These are phyloP conservation scores for Penicillium sp. DNA, from an alignment of 2,329 filamentous ascomycete species.

Conservation along the genomic window DNA sequence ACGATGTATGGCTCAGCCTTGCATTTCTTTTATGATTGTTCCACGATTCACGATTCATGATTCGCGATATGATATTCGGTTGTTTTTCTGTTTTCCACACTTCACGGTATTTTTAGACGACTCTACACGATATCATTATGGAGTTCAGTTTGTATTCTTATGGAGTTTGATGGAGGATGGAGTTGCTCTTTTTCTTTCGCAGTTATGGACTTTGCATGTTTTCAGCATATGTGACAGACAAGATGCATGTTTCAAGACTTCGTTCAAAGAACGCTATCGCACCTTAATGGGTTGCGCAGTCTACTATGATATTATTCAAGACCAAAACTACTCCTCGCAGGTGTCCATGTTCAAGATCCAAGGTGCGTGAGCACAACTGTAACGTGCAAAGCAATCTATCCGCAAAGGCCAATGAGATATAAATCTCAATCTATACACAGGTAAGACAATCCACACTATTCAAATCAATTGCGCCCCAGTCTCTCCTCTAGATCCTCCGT, in stretches of 20 bases:
- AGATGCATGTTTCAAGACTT: slow-evolving; percentile 23
- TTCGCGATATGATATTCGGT: slow-evolving; percentile 9
- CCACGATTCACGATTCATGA: slow-evolving; percentile 8
- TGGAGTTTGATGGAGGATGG: slow-evolving; percentile 2
- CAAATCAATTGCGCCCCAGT: slow-evolving; percentile 63
- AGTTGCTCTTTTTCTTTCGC: background rate
- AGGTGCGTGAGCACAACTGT: slow-evolving; percentile 1
- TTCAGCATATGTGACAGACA: slow-evolving; percentile 26
- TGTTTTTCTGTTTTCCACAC: slow-evolving; percentile 18
- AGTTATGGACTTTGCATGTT: slow-evolving; percentile 11
- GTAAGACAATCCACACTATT: background rate
- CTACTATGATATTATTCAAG: slow-evolving; percentile 15
- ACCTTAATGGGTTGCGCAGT: slow-evolving; percentile 5
- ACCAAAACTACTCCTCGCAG: background rate
- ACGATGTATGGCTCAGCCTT: slow-evolving; percentile 17
- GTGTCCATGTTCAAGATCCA: slow-evolving; percentile 3
- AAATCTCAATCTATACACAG: slow-evolving; percentile 16
- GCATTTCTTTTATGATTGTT: slow-evolving; percentile 7
- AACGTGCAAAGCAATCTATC: slow-evolving; percentile 17
- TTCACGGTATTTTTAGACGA: slow-evolving; percentile 14
- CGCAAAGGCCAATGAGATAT: background rate
- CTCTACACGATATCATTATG: slow-evolving; percentile 15
- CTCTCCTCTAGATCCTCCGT: slow-evolving; percentile 72
- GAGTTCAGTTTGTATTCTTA: slow-evolving; percentile 12
- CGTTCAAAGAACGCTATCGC: slow-evolving; percentile 7